phyloP scores from a whole-genome alignment of 768 basidiomycete genomes.

The Agaricus sinodeliciosus region DNA sequence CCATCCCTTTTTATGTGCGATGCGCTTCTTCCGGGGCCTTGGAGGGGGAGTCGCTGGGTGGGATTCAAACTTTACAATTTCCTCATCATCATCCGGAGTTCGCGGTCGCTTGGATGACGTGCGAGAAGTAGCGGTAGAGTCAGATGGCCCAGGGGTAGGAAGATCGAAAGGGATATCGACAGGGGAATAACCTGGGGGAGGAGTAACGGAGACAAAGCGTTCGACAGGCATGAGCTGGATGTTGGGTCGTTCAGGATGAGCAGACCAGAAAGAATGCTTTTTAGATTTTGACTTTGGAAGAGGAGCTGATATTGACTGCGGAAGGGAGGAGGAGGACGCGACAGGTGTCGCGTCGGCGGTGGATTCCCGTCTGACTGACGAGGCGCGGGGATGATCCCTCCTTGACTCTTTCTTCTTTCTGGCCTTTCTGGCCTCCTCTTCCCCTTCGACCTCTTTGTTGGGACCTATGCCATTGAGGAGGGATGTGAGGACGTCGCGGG shows the following conservation, averaged over 20 bases:
- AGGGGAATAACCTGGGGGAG: conserved; percentile 51
- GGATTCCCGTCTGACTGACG: conserved; percentile 1
- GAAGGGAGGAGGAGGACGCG: conserved; percentile 3
- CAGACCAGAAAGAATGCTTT: conserved; percentile 45
- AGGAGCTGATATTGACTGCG: conserved; percentile 1
- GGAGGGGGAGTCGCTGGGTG: conserved; percentile 18
- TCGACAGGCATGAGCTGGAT: conserved; percentile 67
- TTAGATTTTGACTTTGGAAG: conserved; percentile 24
- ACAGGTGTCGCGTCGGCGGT: not conserved
- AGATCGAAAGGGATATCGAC: conserved; percentile 46
- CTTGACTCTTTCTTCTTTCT: conserved; percentile 50
- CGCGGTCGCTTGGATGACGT: conserved; percentile 77
- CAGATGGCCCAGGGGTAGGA: conserved; percentile 71
- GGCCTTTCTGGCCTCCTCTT: conserved; percentile 48
- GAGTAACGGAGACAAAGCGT: conserved; percentile 69
- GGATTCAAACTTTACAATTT: conserved; percentile 19
- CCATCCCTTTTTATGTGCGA: conserved; percentile 75
- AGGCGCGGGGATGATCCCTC: conserved; percentile 19
- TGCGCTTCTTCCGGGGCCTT: conserved; percentile 50
- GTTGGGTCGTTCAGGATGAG: conserved; percentile 48
- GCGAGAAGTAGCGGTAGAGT: conserved; percentile 65
- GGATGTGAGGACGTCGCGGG: conserved; percentile 74
- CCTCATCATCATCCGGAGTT: conserved; percentile 62
- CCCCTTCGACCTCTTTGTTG: conserved; percentile 56
- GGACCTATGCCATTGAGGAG: conserved; percentile 69